These are phyloP conservation scores for Chaetomiaceae sp. DNA, from an alignment of 2,329 filamentous ascomycete species.

Conservation along the genomic window DNA sequence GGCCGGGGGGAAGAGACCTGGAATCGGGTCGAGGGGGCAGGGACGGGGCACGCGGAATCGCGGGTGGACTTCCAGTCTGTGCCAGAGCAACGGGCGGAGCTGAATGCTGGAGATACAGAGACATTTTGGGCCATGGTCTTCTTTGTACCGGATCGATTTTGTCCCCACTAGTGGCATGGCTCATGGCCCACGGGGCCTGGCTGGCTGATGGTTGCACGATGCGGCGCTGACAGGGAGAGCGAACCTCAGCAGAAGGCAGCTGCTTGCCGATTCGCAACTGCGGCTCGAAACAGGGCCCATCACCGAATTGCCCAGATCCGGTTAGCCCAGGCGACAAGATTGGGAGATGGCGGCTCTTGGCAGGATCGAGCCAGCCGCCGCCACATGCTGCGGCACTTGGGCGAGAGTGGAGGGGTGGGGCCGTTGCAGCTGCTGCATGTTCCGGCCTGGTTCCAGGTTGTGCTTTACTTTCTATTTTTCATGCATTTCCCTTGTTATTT, in stretches of 20 bases:
- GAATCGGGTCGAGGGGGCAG: no score
- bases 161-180: not conserved
- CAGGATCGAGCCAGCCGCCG: not conserved
- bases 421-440: no score
- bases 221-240: no score
- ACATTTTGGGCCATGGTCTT: constrained; percentile 4
- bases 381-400: constrained; percentile 2
- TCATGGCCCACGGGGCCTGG: constrained; percentile 12
- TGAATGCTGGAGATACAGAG: constrained; percentile 5
- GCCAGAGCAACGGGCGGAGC: not conserved
- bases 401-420: no score
- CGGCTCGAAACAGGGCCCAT: constrained; percentile 17
- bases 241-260: not conserved
- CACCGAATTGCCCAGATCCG: constrained; percentile 18
- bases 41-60: no score
- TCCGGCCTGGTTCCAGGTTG: no score
- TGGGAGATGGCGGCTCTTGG: constrained; percentile 1
- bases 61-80: no score
- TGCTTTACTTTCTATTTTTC: no score
- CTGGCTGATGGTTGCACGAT: constrained; percentile 22
- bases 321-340: constrained; percentile 8
- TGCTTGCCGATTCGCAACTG: not conserved
- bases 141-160: no score
- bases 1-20: no score
- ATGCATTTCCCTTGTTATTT: no score